phyloP scores from a whole-genome alignment of 2,329 filamentous ascomycete species.

The Immersiporthe knoxdaviesiana region DNA sequence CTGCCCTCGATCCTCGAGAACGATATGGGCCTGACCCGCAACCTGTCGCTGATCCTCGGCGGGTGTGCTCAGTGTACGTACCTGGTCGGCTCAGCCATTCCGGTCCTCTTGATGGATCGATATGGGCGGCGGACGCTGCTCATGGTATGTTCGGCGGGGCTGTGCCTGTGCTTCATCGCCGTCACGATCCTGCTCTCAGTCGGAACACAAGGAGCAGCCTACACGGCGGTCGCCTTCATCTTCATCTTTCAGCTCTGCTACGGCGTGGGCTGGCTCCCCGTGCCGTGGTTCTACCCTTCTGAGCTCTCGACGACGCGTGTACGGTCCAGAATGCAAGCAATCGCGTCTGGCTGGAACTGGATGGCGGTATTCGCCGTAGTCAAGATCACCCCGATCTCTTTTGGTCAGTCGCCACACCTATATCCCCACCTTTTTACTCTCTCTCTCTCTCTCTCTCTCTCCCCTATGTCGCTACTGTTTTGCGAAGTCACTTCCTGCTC shows the following conservation, averaged over 20 bases:
- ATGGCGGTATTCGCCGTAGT: constrained; percentile 30
- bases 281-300: constrained; percentile 48
- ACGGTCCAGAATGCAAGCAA: constrained; percentile 44
- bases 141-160: constrained; percentile 44
- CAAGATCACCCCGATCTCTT: constrained; percentile 31
- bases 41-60: constrained; percentile 57
- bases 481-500: neutral
- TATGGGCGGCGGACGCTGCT: constrained; percentile 46
- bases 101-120: constrained; percentile 45
- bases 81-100: constrained; percentile 45
- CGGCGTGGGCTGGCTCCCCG: constrained; percentile 47
- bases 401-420: constrained; percentile 28
- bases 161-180: constrained; percentile 49
- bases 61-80: constrained; percentile 47
- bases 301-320: constrained; percentile 47
- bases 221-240: constrained; percentile 47
- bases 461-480: too few relatives aligned
- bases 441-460: neutral
- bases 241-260: constrained; percentile 49
- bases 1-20: constrained; percentile 44
- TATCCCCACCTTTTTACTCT: too few relatives aligned
- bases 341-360: constrained; percentile 40
- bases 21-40: constrained; percentile 44
- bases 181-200: constrained; percentile 44
- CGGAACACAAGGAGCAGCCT: constrained; percentile 38